Percentiles rank a stretch among this genome's conserved stretches.
phyloP scores from a whole-genome alignment of 352 stramenopile genomes.

The Pythium aristosporum region DNA sequence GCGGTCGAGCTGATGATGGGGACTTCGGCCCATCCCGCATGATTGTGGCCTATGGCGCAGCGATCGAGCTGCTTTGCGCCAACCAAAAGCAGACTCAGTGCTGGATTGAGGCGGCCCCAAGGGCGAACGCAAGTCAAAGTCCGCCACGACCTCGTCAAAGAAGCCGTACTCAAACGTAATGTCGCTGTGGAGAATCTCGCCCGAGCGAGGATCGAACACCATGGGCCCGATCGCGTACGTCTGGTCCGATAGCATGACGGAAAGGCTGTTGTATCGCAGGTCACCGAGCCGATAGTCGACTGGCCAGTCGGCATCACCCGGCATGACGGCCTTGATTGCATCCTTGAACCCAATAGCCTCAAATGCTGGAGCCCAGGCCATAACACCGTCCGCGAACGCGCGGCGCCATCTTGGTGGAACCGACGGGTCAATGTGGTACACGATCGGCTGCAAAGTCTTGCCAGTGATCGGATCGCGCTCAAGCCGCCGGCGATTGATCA shows the following conservation, averaged over 20 bases:
- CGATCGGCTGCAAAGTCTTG: conserved; percentile 51
- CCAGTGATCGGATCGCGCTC: conserved; percentile 38
- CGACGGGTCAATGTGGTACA: conserved; percentile 84
- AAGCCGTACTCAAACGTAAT: conserved; percentile 88
- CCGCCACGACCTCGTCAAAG: conserved; percentile 61
- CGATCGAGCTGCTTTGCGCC: neutral
- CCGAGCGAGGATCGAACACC: conserved; percentile 73
- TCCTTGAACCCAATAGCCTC: conserved; percentile 66
- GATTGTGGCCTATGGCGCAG: conserved; percentile 19
- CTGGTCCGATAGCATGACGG: conserved; percentile 77
- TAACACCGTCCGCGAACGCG: conserved; percentile 59
- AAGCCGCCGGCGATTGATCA: conserved; percentile 75
- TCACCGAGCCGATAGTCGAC: conserved; percentile 81
- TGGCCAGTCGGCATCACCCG: conserved; percentile 71
- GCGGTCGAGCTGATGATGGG: conserved; percentile 43
- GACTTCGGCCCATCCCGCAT: conserved; percentile 43
- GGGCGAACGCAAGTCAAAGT: conserved; percentile 51
- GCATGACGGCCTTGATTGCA: conserved; percentile 67
- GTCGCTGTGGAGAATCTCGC: conserved; percentile 86
- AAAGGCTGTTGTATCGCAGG: conserved; percentile 86
- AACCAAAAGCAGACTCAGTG: neutral
- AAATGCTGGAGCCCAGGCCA: conserved; percentile 81
- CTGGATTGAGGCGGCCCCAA: conserved; percentile 28
- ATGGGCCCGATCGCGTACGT: conserved; percentile 69
- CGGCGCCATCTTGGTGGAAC: conserved; percentile 67